phyloP scores from a whole-genome alignment of 805 yeast species.

The Blastobotrys mokoenaii region DNA sequence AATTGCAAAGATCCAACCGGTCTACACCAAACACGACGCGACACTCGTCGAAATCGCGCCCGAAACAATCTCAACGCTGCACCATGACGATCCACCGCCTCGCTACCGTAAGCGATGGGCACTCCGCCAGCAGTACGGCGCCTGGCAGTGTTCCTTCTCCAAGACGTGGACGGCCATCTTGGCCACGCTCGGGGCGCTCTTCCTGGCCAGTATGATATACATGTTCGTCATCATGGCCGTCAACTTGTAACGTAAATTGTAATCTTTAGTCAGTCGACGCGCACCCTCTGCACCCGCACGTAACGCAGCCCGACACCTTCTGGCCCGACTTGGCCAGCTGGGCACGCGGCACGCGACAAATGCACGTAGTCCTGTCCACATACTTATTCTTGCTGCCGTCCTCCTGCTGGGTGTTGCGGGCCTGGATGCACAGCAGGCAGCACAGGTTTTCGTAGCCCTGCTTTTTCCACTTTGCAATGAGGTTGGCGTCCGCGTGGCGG shows the following conservation, averaged over 20 bases:
- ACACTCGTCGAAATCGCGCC: no score
- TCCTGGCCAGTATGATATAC: no score
- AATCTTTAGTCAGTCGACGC: constrained; percentile 54
- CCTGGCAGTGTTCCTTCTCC: no score
- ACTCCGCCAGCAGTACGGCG: no score
- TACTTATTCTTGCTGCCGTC: not conserved
- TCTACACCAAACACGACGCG: no score
- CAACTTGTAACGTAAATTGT: not conserved
- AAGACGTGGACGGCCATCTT: no score
- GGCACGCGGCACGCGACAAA: constrained; percentile 75
- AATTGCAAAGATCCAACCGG: no score
- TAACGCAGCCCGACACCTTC: constrained; percentile 44
- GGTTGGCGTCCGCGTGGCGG: constrained; percentile 53
- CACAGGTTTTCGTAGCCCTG: constrained; percentile 83
- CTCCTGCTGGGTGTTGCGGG: constrained; percentile 47
- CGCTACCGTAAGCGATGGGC: no score
- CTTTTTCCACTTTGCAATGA: constrained; percentile 80
- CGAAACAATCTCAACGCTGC: no score
- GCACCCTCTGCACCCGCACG: constrained; percentile 84
- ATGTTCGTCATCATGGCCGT: no score
- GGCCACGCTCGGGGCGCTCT: no score
- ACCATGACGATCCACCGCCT: no score
- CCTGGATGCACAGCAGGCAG: constrained; percentile 69
- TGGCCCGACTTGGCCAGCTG: constrained; percentile 33
- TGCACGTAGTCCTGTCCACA: constrained; percentile 40